Percentiles rank a stretch among this genome's conserved stretches.
Conservation (phyloP, 192 early-diverging fungal species). For the Coemansia sp. region DNA sequence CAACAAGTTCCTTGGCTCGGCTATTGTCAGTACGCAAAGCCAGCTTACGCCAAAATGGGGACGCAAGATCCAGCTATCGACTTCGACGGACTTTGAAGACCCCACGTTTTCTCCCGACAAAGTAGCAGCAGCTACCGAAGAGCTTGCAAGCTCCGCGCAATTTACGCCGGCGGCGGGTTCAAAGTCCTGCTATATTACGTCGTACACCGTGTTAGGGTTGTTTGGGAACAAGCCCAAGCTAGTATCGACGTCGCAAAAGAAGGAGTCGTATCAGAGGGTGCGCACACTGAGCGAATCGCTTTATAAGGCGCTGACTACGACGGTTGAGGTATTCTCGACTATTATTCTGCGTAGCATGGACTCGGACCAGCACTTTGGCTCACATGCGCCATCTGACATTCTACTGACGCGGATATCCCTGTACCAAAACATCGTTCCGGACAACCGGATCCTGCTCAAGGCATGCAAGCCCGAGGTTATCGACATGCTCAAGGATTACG, state of each 20-base stretch:
- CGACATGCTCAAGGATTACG: slow-evolving; percentile 24
- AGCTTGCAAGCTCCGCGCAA: background rate
- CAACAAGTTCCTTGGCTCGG: slow-evolving; percentile 25
- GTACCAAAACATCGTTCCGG: slow-evolving; percentile 15
- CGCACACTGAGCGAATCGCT: slow-evolving; percentile 35
- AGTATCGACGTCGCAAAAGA: background rate
- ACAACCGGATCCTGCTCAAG: slow-evolving; percentile 25
- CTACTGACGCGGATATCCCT: slow-evolving; percentile 23
- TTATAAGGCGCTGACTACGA: slow-evolving; percentile 41
- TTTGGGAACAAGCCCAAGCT: background rate
- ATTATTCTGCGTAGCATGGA: slow-evolving; percentile 34
- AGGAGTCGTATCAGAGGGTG: slow-evolving; percentile 13
- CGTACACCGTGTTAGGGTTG: slow-evolving; percentile 10
- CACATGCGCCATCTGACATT: slow-evolving; percentile 21
- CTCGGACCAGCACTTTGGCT: slow-evolving; percentile 17
- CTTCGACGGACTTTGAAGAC: slow-evolving; percentile 18
- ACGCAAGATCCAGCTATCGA: slow-evolving; percentile 26
- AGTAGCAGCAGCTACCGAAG: background rate
- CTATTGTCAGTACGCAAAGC: background rate
- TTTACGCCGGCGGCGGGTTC: background rate
- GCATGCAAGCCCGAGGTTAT: slow-evolving; percentile 15
- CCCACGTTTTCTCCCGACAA: slow-evolving; percentile 5
- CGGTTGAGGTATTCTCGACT: slow-evolving; percentile 35
- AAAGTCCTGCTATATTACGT: slow-evolving; percentile 7
- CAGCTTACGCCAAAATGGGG: background rate